A percentile compares a stretch with the other conserved stretches of the same genome.
Conservation (phyloP, 345 rosid genomes). For the Pistacia integerrima region DNA sequence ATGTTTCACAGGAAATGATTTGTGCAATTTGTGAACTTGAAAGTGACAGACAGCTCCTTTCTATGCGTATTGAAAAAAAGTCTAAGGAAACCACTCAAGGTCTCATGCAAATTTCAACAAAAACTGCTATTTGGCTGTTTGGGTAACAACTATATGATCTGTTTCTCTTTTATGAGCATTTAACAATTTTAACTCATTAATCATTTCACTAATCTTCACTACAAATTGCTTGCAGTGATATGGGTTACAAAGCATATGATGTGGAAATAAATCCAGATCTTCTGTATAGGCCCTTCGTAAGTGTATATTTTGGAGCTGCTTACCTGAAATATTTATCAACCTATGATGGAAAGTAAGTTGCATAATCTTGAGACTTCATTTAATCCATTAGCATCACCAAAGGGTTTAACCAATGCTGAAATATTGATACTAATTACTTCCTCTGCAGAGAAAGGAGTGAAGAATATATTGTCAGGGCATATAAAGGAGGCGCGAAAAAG, state of each 20-base stretch:
- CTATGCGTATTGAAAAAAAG: slow-evolving; percentile 61
- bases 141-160: slow-evolving; percentile 45
- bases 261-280: slow-evolving; percentile 62
- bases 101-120: slow-evolving; percentile 72
- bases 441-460: slow-evolving; percentile 77
- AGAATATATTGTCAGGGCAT: slow-evolving; percentile 87
- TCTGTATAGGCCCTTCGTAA: slow-evolving; percentile 76
- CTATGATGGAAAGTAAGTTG: slow-evolving; percentile 63
- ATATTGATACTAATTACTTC: slow-evolving; percentile 19
- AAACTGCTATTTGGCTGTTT: slow-evolving; percentile 70
- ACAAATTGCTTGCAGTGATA: slow-evolving; percentile 52
- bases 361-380: neutral
- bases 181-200: neutral
- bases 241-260: slow-evolving; percentile 56
- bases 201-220: slow-evolving; percentile 11
- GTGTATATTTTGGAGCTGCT: slow-evolving; percentile 87
- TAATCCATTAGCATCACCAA: slow-evolving; percentile 7
- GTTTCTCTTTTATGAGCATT: slow-evolving; percentile 12
- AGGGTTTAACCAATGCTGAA: neutral
- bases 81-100: slow-evolving; percentile 71
- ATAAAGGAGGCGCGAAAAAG: slow-evolving; percentile 76
- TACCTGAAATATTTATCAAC: slow-evolving; percentile 80
- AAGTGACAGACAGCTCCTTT: slow-evolving; percentile 85
- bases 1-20: slow-evolving; percentile 71
- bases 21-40: slow-evolving; percentile 88